A percentile compares a stretch with the other conserved stretches of the same genome.
phyloP scores from a whole-genome alignment of 83 land plant genomes.

The Picea abies region DNA sequence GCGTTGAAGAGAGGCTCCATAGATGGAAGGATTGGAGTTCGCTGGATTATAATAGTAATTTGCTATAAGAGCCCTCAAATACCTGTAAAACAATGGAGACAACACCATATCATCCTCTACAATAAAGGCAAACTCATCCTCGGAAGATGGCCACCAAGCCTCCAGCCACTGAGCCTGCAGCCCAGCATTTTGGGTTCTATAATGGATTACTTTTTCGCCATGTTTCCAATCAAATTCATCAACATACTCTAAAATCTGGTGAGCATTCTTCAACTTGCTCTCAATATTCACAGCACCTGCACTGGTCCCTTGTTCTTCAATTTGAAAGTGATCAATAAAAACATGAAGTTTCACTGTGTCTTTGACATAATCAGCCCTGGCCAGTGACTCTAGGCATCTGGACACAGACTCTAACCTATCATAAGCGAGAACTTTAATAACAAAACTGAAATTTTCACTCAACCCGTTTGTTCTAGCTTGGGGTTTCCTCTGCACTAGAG shows the following conservation, averaged over 20 bases:
- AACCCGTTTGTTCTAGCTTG: not conserved
- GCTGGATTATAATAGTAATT: conserved; percentile 70
- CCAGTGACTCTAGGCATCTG: conserved; percentile 86
- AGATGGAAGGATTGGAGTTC: conserved; percentile 67
- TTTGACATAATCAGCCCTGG: conserved; percentile 65
- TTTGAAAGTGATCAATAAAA: conserved; percentile 74
- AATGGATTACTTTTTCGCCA: conserved; percentile 84
- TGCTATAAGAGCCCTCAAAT: conserved; percentile 54
- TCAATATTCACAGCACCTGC: conserved; percentile 21
- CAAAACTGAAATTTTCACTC: conserved; percentile 45
- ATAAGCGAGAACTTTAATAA: conserved; percentile 82
- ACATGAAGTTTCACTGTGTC: conserved; percentile 76
- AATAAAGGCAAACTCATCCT: conserved; percentile 88
- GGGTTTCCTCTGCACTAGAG: not conserved
- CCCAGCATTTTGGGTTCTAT: conserved; percentile 79
- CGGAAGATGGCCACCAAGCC: conserved; percentile 96
- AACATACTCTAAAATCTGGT: conserved; percentile 49
- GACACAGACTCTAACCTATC: conserved; percentile 72
- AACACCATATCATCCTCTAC: conserved; percentile 97
- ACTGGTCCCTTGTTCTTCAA: not conserved
- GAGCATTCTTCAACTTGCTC: conserved; percentile 42
- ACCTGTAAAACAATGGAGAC: conserved; percentile 81
- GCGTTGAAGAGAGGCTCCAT: conserved; percentile 88
- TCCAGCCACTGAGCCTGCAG: conserved; percentile 98
- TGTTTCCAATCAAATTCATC: conserved; percentile 71